phyloP scores from a whole-genome alignment of 306 rosid species.

The Fragaria ananassa region DNA sequence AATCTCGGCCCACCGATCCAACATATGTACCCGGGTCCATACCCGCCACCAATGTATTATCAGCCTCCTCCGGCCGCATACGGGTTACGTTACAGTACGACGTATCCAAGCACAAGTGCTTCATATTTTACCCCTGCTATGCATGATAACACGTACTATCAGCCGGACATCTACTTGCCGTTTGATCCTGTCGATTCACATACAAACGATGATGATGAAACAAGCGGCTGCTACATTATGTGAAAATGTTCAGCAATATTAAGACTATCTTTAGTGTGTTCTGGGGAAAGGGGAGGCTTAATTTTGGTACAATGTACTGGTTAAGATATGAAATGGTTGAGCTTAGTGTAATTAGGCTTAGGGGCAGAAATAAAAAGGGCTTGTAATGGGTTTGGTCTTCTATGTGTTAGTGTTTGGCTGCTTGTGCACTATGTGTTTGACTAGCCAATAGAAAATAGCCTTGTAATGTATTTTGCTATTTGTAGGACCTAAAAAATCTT shows the following conservation, averaged over 20 bases:
- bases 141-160: constrained; percentile 39
- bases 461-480: constrained; percentile 31
- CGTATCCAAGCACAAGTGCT: constrained; percentile 45
- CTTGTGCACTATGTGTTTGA: constrained; percentile 26
- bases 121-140: constrained; percentile 47
- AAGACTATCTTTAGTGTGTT: constrained; percentile 8
- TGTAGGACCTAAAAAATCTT: constrained; percentile 39
- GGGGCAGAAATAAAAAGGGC: constrained; percentile 12
- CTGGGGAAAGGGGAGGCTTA: constrained; percentile 17
- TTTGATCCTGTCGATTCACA: constrained; percentile 32
- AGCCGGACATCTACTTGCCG: constrained; percentile 25
- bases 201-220: constrained; percentile 37
- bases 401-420: constrained; percentile 11
- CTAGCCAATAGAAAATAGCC: constrained; percentile 24
- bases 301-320: constrained; percentile 35
- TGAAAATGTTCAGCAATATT: constrained; percentile 11
- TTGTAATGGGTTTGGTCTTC: constrained; percentile 31
- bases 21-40: constrained; percentile 40
- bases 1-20: constrained; percentile 47
- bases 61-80: constrained; percentile 37
- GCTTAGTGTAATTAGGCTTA: neutral
- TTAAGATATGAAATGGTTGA: neutral
- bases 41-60: constrained; percentile 36
- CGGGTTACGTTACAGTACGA: constrained; percentile 59
- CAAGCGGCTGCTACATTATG: constrained; percentile 60